These are phyloP conservation scores for Boletus fagicola DNA, from an alignment of 768 basidiomycete genomes.

Conservation along the genomic window DNA sequence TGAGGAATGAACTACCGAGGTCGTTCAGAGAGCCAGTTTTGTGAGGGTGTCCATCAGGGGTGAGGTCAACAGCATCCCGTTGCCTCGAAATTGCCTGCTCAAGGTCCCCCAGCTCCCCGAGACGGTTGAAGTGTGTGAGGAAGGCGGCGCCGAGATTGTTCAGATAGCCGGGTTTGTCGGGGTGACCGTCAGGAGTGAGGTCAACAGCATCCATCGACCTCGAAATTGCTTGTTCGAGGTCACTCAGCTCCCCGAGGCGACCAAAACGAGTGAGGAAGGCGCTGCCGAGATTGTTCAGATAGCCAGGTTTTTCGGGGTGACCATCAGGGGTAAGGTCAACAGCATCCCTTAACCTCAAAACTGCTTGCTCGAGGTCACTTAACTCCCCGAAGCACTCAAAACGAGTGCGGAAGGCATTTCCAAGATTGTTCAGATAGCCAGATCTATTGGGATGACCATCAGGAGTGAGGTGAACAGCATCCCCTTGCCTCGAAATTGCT, in stretches of 20 bases:
- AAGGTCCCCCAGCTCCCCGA: neutral
- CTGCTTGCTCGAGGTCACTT: neutral
- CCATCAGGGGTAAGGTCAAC: neutral
- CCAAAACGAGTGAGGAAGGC: neutral
- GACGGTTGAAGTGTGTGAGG: too few species aligned
- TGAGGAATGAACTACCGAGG: too few species aligned
- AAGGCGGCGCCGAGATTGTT: neutral
- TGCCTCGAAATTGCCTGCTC: neutral
- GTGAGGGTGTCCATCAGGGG: too few species aligned
- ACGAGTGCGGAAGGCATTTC: neutral
- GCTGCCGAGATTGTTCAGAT: too few species aligned
- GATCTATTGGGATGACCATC: neutral
- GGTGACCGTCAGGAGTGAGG: neutral
- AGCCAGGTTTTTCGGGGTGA: neutral
- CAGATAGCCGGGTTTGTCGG: too few species aligned
- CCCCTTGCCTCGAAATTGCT: neutral
- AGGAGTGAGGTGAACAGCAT: neutral
- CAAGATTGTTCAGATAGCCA: neutral
- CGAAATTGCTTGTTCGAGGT: slow-evolving; percentile 1
- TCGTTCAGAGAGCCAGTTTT: too few species aligned
- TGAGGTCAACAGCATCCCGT: neutral
- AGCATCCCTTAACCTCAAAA: neutral
- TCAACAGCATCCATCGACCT: neutral
- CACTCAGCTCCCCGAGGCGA: neutral
- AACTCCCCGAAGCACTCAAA: neutral